Conservation (phyloP, 805 yeast genomes). For the Metschnikowia kofuensis region DNA sequence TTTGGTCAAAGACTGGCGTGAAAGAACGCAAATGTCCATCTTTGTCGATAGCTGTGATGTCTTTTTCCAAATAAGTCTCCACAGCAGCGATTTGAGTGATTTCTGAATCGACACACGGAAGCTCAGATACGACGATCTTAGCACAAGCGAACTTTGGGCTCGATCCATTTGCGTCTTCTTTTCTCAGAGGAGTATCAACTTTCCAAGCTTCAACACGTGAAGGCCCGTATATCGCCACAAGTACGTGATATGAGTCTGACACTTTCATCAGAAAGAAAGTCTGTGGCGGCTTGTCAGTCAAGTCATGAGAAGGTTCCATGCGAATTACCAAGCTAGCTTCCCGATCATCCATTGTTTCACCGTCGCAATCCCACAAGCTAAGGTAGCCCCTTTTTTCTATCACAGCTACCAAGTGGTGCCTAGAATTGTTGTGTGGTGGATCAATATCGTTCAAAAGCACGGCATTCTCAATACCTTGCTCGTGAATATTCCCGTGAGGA, state of each 20-base stretch:
- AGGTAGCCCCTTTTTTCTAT: constrained; percentile 37
- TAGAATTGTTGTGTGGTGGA: constrained; percentile 10
- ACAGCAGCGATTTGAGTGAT: constrained; percentile 50
- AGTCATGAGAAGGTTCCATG: constrained; percentile 12
- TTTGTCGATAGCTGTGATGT: constrained; percentile 54
- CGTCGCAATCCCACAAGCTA: constrained; percentile 61
- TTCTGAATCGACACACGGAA: constrained; percentile 33
- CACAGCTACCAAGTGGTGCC: constrained; percentile 33
- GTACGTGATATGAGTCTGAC: constrained; percentile 27
- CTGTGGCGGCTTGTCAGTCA: constrained; percentile 16
- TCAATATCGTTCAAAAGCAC: constrained; percentile 31
- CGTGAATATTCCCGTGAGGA: constrained; percentile 1
- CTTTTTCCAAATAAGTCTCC: constrained; percentile 48
- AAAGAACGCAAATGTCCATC: constrained; percentile 27
- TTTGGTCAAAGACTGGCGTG: constrained; percentile 17
- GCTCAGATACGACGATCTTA: constrained; percentile 20
- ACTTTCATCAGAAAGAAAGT: constrained; percentile 23
- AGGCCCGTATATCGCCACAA: constrained; percentile 49
- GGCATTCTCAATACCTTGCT: constrained; percentile 30
- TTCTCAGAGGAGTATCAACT: constrained; percentile 15
- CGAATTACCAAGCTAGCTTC: constrained; percentile 26
- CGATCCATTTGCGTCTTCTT: not conserved
- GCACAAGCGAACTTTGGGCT: constrained; percentile 1
- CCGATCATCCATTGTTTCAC: constrained; percentile 27
- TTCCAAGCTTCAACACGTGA: constrained; percentile 42